A percentile compares a stretch with the other conserved stretches of the same genome.
Conservation (phyloP, 2,329 filamentous ascomycete species). For the Periconia sp. region DNA sequence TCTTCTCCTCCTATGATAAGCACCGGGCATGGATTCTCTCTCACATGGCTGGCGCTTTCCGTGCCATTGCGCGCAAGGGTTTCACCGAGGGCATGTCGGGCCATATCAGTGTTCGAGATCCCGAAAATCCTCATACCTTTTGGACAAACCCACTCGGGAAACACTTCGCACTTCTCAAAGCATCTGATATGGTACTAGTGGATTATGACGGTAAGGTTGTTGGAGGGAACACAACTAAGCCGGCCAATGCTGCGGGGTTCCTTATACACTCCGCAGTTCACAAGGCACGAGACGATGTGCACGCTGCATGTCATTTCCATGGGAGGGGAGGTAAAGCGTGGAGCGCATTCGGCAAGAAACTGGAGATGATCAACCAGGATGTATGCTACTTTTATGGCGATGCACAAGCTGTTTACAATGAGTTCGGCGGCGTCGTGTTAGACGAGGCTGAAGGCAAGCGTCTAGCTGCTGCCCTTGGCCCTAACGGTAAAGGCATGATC, state of each 20-base stretch:
- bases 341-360: slow-evolving; percentile 66
- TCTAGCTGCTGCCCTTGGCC: slow-evolving; percentile 68
- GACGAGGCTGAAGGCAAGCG: slow-evolving; percentile 67
- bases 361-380: slow-evolving; percentile 76
- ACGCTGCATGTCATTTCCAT: slow-evolving; percentile 73
- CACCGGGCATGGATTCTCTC: slow-evolving; percentile 69
- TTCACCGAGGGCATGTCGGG: slow-evolving; percentile 73
- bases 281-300: slow-evolving; percentile 68
- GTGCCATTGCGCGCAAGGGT: slow-evolving; percentile 69
- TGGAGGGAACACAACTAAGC: slow-evolving; percentile 65
- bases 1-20: slow-evolving; percentile 58
- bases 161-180: slow-evolving; percentile 70
- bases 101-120: slow-evolving; percentile 72
- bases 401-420: slow-evolving; percentile 68
- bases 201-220: slow-evolving; percentile 68
- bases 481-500: slow-evolving; percentile 67
- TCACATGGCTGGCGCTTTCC: slow-evolving; percentile 71
- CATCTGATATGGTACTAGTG: slow-evolving; percentile 71
- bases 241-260: slow-evolving; percentile 72
- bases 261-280: slow-evolving; percentile 73
- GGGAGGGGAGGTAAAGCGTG: slow-evolving; percentile 71
- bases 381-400: slow-evolving; percentile 68
- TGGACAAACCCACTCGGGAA: slow-evolving; percentile 73
- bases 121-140: slow-evolving; percentile 65
- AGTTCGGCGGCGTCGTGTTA: slow-evolving; percentile 69